Conservation (phyloP, 768 basidiomycete species). For the Lactarius hatsudake region DNA sequence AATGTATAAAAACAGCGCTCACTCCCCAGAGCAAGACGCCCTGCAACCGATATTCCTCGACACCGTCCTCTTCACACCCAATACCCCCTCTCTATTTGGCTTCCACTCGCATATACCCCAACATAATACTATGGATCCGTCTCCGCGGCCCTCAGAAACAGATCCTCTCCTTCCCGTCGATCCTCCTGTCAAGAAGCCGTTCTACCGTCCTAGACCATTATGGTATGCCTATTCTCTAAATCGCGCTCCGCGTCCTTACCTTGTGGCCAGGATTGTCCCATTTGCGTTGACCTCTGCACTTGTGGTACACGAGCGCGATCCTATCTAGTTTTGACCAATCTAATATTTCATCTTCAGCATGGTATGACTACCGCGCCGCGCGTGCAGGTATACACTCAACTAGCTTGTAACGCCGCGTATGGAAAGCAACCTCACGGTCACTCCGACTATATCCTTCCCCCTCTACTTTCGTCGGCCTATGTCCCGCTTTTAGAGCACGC, state of each 20-base stretch:
- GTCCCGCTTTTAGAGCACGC: neutral
- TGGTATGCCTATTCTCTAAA: constrained; percentile 36
- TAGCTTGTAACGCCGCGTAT: constrained; percentile 63
- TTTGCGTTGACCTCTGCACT: constrained; percentile 64
- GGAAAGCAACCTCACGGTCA: constrained; percentile 42
- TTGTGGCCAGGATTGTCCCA: constrained; percentile 59
- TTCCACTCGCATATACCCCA: neutral
- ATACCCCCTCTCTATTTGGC: neutral
- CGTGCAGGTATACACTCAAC: constrained; percentile 75
- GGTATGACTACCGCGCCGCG: constrained; percentile 78
- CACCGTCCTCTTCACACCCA: neutral
- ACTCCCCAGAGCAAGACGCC: neutral
- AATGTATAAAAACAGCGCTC: constrained; percentile 12
- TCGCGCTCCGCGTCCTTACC: neutral
- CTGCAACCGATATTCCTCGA: neutral
- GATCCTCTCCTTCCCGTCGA: constrained; percentile 20
- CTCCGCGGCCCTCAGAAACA: constrained; percentile 16
- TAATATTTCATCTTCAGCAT: constrained; percentile 45
- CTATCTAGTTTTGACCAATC: neutral
- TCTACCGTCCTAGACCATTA: constrained; percentile 49
- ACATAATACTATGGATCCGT: constrained; percentile 9
- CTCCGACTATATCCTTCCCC: constrained; percentile 9
- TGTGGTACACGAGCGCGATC: constrained; percentile 47
- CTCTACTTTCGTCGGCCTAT: constrained; percentile 9
- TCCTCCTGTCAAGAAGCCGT: constrained; percentile 41